phyloP scores from a whole-genome alignment of 805 yeast species.

The Candida boleticola region DNA sequence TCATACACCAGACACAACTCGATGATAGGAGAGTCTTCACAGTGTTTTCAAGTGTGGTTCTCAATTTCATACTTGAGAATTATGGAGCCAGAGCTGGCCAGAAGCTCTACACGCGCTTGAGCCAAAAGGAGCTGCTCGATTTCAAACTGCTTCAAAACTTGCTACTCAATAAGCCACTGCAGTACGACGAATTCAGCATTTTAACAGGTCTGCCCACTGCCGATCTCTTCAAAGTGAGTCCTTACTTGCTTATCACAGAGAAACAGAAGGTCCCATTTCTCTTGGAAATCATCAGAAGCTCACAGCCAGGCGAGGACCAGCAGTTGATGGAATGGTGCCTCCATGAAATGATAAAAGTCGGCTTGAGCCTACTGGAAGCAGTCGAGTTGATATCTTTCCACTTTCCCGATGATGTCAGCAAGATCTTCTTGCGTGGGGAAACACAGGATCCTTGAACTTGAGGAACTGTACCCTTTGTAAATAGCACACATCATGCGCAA shows the following conservation, averaged over 20 bases:
- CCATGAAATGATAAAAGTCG: background rate
- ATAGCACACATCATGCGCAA: too few species aligned
- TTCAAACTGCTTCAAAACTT: background rate
- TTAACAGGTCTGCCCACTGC: background rate
- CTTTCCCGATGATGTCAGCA: background rate
- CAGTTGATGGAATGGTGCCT: slow-evolving; percentile 1
- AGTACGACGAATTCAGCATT: background rate
- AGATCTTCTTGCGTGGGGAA: too few species aligned
- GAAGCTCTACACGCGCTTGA: background rate
- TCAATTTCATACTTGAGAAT: background rate
- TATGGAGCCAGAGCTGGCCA: background rate
- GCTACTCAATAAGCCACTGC: background rate
- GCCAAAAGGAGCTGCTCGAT: background rate
- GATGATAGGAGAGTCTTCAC: background rate
- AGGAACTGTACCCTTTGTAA: too few species aligned
- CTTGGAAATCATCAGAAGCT: background rate
- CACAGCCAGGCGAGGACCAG: background rate
- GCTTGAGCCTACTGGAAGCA: background rate
- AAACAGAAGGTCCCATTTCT: background rate
- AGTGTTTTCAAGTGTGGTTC: background rate
- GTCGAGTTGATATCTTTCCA: background rate
- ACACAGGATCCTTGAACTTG: too few species aligned
- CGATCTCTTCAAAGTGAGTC: background rate
- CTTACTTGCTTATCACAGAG: background rate
- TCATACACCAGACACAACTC: background rate